phyloP scores from a whole-genome alignment of 352 stramenopile genomes.

The Aphanomyces stellatus region DNA sequence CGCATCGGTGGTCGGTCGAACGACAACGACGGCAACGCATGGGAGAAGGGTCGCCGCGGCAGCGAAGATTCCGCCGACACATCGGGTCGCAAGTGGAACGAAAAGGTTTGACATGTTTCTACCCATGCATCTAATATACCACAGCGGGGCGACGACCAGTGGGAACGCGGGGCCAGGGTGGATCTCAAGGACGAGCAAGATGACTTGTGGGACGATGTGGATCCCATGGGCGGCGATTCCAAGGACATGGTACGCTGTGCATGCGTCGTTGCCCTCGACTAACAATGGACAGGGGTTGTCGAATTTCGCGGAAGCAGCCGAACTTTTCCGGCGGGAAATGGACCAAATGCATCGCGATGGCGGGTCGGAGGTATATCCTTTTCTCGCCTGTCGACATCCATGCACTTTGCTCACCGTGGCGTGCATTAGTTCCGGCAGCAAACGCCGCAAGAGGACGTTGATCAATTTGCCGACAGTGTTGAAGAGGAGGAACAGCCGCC shows the following conservation, averaged over 20 bases:
- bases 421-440: not conserved
- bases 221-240: constrained; percentile 24
- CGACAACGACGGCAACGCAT: constrained; percentile 37
- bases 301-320: constrained; percentile 66
- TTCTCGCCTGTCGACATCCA: not conserved
- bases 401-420: not conserved
- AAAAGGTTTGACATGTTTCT: too few species aligned
- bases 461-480: constrained; percentile 79
- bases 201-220: constrained; percentile 78
- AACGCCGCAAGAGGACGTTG: constrained; percentile 8
- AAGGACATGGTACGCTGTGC: constrained; percentile 48
- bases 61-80: constrained; percentile 2
- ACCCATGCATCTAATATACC: constrained; percentile 20
- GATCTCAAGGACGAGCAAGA: constrained; percentile 24
- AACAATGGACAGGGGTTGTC: constrained; percentile 46
- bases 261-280: not conserved
- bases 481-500: constrained; percentile 32
- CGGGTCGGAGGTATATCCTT: constrained; percentile 12
- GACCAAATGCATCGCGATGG: constrained; percentile 25
- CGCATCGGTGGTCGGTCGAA: constrained; percentile 31
- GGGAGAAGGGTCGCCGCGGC: constrained; percentile 33
- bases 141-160: constrained; percentile 41
- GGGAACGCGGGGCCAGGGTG: constrained; percentile 45
- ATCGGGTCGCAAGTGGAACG: constrained; percentile 1
- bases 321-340: constrained; percentile 82